phyloP scores from a whole-genome alignment of 805 yeast species.

The Metschnikowia shivogae region DNA sequence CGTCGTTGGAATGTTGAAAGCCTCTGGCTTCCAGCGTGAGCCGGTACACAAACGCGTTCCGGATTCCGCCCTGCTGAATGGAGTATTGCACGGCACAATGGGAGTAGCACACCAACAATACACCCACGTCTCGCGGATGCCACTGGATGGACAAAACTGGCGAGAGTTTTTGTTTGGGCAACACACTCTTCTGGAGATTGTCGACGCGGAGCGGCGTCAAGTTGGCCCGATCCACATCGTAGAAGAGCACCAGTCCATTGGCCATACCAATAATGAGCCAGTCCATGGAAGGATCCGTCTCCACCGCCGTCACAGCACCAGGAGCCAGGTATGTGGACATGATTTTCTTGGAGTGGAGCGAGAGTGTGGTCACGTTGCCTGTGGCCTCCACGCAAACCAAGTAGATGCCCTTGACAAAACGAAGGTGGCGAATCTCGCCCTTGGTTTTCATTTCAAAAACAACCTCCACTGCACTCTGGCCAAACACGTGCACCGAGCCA shows the following conservation, averaged over 20 bases:
- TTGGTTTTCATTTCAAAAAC: conserved; percentile 51
- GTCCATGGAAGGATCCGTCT: conserved; percentile 82
- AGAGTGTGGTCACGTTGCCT: conserved; percentile 62
- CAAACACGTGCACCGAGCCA: conserved; percentile 74
- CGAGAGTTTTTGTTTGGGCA: conserved; percentile 56
- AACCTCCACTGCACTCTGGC: conserved; percentile 76
- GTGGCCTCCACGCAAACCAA: conserved; percentile 65
- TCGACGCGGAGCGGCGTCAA: conserved; percentile 64
- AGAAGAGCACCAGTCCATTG: conserved; percentile 68
- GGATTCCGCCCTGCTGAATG: conserved; percentile 55
- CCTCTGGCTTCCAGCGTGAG: conserved; percentile 70
- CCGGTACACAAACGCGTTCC: conserved; percentile 54
- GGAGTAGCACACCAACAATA: conserved; percentile 67
- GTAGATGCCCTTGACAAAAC: conserved; percentile 77
- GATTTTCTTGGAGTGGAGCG: conserved; percentile 59
- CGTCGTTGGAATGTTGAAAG: conserved; percentile 26
- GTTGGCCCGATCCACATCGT: conserved; percentile 75
- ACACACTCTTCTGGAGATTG: conserved; percentile 59
- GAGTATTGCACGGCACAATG: conserved; percentile 68
- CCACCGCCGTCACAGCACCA: conserved; percentile 63
- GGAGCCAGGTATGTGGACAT: conserved; percentile 60
- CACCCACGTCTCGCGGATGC: conserved; percentile 88
- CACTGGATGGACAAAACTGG: conserved; percentile 66
- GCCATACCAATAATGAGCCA: conserved; percentile 79
- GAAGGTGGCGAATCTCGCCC: conserved; percentile 49